Conservation (phyloP, 1,284 basidiomycete species). For the Cutaneotrichosporon dermatis region DNA sequence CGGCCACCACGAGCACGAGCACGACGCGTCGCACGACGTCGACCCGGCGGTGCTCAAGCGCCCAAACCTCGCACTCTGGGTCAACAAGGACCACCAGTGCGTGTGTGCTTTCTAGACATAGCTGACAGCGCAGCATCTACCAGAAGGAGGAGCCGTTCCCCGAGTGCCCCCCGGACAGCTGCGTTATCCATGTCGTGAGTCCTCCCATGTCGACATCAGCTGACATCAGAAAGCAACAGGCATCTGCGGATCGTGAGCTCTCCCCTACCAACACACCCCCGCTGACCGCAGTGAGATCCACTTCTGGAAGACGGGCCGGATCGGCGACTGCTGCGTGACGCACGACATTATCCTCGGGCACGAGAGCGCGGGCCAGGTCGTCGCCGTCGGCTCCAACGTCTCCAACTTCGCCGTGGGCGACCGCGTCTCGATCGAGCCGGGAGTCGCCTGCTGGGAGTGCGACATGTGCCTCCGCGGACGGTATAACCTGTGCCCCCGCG, state of each 20-base stretch:
- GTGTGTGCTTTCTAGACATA: not conserved
- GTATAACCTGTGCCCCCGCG: conserved; percentile 42
- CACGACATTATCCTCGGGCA: conserved; percentile 46
- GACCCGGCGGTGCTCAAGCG: conserved; percentile 15
- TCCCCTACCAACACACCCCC: not conserved
- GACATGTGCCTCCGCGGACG: conserved; percentile 39
- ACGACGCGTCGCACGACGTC: not conserved
- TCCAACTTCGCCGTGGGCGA: conserved; percentile 45
- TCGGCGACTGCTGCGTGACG: conserved; percentile 36
- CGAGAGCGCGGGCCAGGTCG: conserved; percentile 48
- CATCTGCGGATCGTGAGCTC: conserved; percentile 23
- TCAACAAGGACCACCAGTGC: conserved; percentile 30
- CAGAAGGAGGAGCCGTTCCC: conserved; percentile 30
- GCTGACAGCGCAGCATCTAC: conserved; percentile 20
- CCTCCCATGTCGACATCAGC: conserved; percentile 4
- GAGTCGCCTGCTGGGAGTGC: conserved; percentile 48
- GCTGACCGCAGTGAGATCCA: conserved; percentile 23
- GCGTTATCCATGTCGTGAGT: conserved; percentile 26
- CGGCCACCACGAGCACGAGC: no score
- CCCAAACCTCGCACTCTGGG: conserved; percentile 35
- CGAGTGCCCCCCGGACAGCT: conserved; percentile 23
- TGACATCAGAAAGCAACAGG: conserved; percentile 19
- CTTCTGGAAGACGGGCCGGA: conserved; percentile 31
- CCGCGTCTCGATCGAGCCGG: conserved; percentile 50
- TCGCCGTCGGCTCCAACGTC: conserved; percentile 45